Conservation (phyloP, 148 eudicot genomes). For the Silene latifolia region DNA sequence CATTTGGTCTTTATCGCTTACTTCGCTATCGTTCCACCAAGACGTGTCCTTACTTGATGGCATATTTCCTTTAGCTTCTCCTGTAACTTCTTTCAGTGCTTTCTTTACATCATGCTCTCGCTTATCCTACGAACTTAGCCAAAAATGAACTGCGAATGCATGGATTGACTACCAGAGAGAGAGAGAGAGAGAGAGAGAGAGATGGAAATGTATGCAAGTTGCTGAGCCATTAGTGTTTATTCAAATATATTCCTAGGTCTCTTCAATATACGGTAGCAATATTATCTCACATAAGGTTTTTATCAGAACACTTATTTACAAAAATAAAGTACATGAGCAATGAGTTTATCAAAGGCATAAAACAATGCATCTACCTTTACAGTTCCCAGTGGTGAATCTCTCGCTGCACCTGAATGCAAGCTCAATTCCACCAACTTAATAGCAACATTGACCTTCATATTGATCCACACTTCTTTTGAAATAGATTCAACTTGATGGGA, state of each 20-base stretch:
- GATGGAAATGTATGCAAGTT: too few relatives aligned
- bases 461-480: conserved; percentile 44
- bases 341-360: background rate
- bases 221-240: background rate
- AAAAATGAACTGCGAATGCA: background rate
- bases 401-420: conserved; percentile 66
- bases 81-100: too few relatives aligned
- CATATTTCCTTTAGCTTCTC: too few relatives aligned
- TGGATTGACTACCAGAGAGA: background rate
- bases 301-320: background rate
- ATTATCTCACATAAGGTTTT: background rate
- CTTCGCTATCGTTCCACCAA: too few relatives aligned
- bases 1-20: too few relatives aligned
- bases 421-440: conserved; percentile 72
- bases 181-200: too few relatives aligned
- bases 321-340: background rate
- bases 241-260: too few relatives aligned
- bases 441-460: conserved; percentile 62
- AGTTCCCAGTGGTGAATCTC: conserved; percentile 78
- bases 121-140: too few relatives aligned
- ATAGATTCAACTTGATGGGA: conserved; percentile 37
- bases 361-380: conserved; percentile 53
- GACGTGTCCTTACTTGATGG: too few relatives aligned
- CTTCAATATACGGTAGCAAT: background rate
- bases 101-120: too few relatives aligned